These are phyloP conservation scores for Corymbia calophylla DNA, from an alignment of 441 rosid genomes.

Conservation along the genomic window DNA sequence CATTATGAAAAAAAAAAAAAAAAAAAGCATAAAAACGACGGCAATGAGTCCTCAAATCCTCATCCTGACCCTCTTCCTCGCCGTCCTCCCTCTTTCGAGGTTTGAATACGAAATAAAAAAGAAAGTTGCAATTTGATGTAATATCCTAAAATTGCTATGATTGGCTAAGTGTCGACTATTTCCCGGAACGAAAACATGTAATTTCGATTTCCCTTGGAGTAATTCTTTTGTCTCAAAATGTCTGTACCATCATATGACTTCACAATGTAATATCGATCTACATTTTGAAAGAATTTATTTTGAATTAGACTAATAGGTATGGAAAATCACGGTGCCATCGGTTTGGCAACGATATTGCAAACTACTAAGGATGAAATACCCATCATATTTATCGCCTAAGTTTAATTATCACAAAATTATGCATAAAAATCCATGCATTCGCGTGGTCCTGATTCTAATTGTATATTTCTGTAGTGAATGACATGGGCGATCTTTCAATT, in stretches of 20 bases:
- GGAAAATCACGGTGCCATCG: not conserved
- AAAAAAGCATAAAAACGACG: not conserved
- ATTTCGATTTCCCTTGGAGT: not conserved
- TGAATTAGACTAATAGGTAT: not conserved
- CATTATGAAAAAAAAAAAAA: no score
- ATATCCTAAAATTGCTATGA: not conserved
- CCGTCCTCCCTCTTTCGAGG: not conserved
- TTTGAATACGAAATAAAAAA: not conserved
- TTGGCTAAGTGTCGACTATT: not conserved
- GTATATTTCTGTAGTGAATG: not conserved
- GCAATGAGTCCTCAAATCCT: not conserved
- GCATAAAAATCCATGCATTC: not conserved
- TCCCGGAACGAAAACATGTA: fast-evolving
- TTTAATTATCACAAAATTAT: not conserved
- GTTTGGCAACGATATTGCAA: not conserved
- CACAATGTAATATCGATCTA: not conserved
- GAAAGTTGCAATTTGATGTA: not conserved
- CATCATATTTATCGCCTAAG: not conserved
- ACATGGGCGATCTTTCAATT: not conserved
- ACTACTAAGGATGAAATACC: not conserved
- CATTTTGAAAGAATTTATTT: not conserved
- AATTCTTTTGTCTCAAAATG: fast-evolving
- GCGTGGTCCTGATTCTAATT: not conserved
- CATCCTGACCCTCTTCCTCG: not conserved
- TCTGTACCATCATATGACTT: not conserved